Conservation (phyloP, 192 early-diverging fungal species). For the Umbelopsis sp. region DNA sequence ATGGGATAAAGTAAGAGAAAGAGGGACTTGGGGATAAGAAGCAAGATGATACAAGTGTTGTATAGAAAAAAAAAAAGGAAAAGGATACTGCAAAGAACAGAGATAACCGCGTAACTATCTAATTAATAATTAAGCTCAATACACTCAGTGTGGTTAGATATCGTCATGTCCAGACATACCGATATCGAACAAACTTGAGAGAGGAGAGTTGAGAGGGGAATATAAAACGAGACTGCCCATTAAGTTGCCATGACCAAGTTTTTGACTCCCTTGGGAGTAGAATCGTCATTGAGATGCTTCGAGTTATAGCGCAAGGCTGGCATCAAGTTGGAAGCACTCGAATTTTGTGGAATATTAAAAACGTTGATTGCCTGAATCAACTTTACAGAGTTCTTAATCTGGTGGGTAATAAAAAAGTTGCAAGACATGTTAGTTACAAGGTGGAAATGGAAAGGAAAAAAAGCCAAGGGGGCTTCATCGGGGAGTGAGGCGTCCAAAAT, state of each 20-base stretch:
- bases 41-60: constrained; percentile 15
- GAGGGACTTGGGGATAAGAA: not conserved
- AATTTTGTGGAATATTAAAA: constrained; percentile 27
- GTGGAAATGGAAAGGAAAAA: not conserved
- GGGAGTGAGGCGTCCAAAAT: not conserved
- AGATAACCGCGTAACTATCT: constrained; percentile 13
- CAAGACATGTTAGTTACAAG: too few relatives aligned
- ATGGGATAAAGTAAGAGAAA: not conserved
- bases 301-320: constrained; percentile 78
- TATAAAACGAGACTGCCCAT: not conserved
- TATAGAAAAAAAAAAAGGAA: not conserved
- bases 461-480: not conserved
- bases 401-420: not conserved
- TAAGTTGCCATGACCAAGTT: constrained; percentile 42
- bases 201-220: not conserved
- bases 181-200: not conserved
- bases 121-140: constrained; percentile 14
- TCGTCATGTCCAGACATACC: constrained; percentile 13
- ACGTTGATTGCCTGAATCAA: constrained; percentile 41
- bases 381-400: constrained; percentile 41
- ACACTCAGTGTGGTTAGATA: not conserved
- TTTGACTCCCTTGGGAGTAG: constrained; percentile 73
- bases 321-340: constrained; percentile 59
- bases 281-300: constrained; percentile 78
- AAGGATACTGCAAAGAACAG: constrained; percentile 14